Percentiles rank a stretch among this genome's conserved stretches.
phyloP scores from a whole-genome alignment of 2,329 filamentous ascomycete genomes.

The Botrytis fragariae region DNA sequence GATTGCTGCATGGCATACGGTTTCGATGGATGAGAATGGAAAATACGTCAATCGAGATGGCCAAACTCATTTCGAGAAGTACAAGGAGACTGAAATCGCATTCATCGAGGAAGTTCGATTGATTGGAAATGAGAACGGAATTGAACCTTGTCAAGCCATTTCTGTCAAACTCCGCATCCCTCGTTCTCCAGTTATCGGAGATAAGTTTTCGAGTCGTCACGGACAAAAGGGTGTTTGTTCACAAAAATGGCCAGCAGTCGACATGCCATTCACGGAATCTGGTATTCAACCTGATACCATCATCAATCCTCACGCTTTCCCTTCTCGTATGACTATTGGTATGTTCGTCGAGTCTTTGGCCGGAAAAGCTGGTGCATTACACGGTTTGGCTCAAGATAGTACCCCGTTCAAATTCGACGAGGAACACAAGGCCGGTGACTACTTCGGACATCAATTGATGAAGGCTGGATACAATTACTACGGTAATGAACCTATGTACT shows the following conservation, averaged over 20 bases:
- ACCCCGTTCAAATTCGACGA: constrained; percentile 96
- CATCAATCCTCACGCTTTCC: constrained; percentile 99
- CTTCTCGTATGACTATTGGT: constrained; percentile 98
- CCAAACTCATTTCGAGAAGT: constrained; percentile 83
- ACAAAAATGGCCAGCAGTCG: constrained; percentile 88
- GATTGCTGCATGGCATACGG: constrained; percentile 85
- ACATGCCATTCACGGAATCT: constrained; percentile 96
- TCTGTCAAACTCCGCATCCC: constrained; percentile 93
- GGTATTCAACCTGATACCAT: constrained; percentile 97
- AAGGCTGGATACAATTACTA: constrained; percentile 97
- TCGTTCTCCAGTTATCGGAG: constrained; percentile 86
- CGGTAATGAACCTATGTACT: constrained; percentile 98
- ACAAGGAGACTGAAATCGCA: constrained; percentile 86
- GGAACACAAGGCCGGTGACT: constrained; percentile 85
- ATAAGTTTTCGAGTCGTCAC: constrained; percentile 98
- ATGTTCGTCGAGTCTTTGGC: constrained; percentile 98
- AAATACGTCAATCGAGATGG: constrained; percentile 83
- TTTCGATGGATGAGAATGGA: constrained; percentile 74
- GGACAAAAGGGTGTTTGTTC: constrained; percentile 97
- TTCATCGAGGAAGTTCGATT: constrained; percentile 92
- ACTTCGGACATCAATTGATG: constrained; percentile 92
- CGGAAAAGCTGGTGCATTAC: constrained; percentile 89
- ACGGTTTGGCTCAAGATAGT: constrained; percentile 92
- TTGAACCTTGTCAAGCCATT: constrained; percentile 80
- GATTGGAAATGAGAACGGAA: constrained; percentile 79